phyloP scores from a whole-genome alignment of 1,284 basidiomycete genomes.

The Kwoniella shivajii region DNA sequence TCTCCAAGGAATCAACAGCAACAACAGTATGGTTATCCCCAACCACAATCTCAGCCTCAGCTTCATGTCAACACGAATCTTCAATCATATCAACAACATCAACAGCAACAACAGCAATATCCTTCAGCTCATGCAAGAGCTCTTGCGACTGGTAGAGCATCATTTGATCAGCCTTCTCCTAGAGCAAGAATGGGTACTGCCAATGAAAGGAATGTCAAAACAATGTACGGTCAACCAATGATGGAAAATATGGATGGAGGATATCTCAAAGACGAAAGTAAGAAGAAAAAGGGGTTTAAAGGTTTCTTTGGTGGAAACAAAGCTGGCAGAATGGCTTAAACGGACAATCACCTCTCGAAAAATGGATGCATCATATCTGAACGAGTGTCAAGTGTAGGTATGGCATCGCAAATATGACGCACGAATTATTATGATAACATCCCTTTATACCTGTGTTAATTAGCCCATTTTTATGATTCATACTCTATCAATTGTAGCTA shows the following conservation, averaged over 20 bases:
- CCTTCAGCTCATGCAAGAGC: constrained; percentile 7
- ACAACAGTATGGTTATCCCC: constrained; percentile 12
- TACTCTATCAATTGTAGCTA: neutral
- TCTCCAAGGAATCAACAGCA: neutral
- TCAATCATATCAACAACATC: no score
- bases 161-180: constrained; percentile 12
- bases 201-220: constrained; percentile 12
- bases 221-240: constrained; percentile 15
- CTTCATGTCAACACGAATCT: constrained; percentile 5
- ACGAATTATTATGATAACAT: no score
- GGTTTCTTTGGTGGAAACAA: constrained; percentile 34
- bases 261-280: constrained; percentile 7
- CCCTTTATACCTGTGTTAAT: neutral
- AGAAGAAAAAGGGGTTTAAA: constrained; percentile 34
- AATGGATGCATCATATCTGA: no score
- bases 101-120: neutral
- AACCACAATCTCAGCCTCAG: constrained; percentile 10
- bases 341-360: no score
- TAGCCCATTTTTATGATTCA: neutral
- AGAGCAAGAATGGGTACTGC: neutral
- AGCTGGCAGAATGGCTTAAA: constrained; percentile 27
- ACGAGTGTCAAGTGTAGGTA: no score
- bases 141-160: constrained; percentile 9
- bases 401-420: no score
- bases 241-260: constrained; percentile 3